Conservation (phyloP, 805 yeast species). For the Teunomyces atbi region DNA sequence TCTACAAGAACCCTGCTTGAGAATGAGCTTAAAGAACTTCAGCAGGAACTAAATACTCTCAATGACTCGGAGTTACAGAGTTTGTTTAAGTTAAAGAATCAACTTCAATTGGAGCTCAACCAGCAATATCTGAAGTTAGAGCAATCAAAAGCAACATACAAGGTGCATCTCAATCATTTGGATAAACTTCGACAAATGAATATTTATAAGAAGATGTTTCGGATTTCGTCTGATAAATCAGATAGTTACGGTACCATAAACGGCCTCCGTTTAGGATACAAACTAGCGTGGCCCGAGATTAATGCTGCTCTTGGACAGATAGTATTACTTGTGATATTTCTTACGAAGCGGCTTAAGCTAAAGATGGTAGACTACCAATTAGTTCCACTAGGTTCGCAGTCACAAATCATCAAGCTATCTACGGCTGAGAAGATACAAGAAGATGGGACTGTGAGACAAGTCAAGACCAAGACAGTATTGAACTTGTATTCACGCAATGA, state of each 20-base stretch:
- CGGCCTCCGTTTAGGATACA: constrained; percentile 74
- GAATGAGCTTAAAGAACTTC: constrained; percentile 45
- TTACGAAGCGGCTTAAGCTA: constrained; percentile 55
- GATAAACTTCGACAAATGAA: constrained; percentile 73
- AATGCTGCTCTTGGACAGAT: constrained; percentile 91
- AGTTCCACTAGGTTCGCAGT: constrained; percentile 81
- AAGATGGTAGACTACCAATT: constrained; percentile 59
- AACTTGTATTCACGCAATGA: constrained; percentile 70
- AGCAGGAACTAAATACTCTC: constrained; percentile 31
- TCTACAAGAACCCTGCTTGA: constrained; percentile 44
- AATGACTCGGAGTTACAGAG: constrained; percentile 46
- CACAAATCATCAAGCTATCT: constrained; percentile 63
- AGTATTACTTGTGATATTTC: constrained; percentile 63
- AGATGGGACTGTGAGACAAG: not conserved
- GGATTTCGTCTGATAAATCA: constrained; percentile 65
- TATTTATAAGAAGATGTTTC: constrained; percentile 79
- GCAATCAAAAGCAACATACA: constrained; percentile 61
- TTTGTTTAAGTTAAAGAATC: constrained; percentile 51
- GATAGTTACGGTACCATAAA: constrained; percentile 87
- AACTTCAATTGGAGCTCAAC: constrained; percentile 50
- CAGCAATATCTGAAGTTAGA: constrained; percentile 56
- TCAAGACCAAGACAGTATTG: constrained; percentile 39
- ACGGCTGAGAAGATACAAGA: constrained; percentile 1
- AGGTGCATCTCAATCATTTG: constrained; percentile 59
- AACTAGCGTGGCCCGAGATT: constrained; percentile 85